Evolutionary conservation across 345 rosid genomes (phyloP), one percentile per base, ranked within the genome.

Genomic region (Populus nigra): DNA sequence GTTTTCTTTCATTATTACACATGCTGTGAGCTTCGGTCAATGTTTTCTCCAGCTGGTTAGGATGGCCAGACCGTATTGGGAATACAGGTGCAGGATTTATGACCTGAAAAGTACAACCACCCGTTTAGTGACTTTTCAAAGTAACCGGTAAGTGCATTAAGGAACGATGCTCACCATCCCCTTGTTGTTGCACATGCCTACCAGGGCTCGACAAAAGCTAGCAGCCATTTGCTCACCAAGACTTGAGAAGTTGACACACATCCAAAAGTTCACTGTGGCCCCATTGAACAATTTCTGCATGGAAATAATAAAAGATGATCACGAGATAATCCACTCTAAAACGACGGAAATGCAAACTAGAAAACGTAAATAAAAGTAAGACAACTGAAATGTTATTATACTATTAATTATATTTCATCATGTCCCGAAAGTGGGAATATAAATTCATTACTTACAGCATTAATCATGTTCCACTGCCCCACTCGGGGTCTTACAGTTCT

Each of bases 391-490:
- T 7, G 43, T 39, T 39, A 39, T 39, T 39, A 8, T 39, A 39
- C 43, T 39, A 39, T 39, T 8, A 39, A 39, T 39, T 39, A 39
- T 39, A 1, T 39, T 39, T 10, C 43, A 33, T 39, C 43, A 8
- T 39, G 43, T 39, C 10, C 8, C 43, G 10, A 39, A 39, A 39
- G 8, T 8, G 43, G 10, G 43, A 39, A 8, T 8, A 39, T 39
- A 39, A 39, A 39, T 39, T 39, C 25, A 9, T 62, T 62, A 62
- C 31, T 22, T 62, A 22, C 66, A 22, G 66, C 66, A 62, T 62
- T 62, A 23, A 62, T 62, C 66, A 62, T 62, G 66, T 62, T 62
- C 66, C 66, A 62, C 15, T 62, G 66, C 23, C 66, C 66, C 31
- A 62, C 33, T 22, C 33, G 66, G 10, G 66, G 66, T 25, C 66